These are phyloP conservation scores for Gossypium davidsonii DNA, from an alignment of 441 rosid species.

Conservation along the genomic window DNA sequence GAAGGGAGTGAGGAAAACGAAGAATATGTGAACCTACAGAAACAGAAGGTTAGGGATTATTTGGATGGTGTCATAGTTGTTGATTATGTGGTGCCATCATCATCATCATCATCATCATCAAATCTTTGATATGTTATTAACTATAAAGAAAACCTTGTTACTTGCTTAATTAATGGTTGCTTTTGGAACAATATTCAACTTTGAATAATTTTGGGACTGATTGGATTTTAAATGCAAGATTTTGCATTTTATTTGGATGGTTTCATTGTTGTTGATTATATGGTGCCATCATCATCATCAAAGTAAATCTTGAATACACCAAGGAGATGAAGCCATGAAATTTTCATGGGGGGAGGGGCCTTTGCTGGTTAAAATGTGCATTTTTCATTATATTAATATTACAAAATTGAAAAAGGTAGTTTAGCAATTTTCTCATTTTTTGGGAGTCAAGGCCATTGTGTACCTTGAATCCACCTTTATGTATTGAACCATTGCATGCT, in stretches of 20 bases:
- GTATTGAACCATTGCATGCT: too few relatives aligned
- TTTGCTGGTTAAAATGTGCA: too few relatives aligned
- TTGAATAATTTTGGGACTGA: not conserved
- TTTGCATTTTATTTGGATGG: not conserved
- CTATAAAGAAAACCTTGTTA: not conserved
- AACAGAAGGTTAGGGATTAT: slow-evolving; percentile 51
- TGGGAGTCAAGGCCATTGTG: too few relatives aligned
- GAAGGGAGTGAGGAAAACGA: slow-evolving; percentile 41
- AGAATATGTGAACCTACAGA: slow-evolving; percentile 37
- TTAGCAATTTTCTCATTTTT: too few relatives aligned
- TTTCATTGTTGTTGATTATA: not conserved
- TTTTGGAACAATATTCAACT: not conserved
- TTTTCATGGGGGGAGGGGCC: too few relatives aligned
- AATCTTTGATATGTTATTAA: slow-evolving; percentile 23
- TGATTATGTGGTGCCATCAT: slow-evolving; percentile 43
- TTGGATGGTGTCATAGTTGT: slow-evolving; percentile 56
- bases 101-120: slow-evolving; percentile 20
- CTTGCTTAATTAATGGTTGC: not conserved
- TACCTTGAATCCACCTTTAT: too few relatives aligned
- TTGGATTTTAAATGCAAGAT: not conserved
- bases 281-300: too few relatives aligned
- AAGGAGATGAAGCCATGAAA: too few relatives aligned
- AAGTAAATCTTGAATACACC: too few relatives aligned
- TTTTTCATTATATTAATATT: too few relatives aligned
- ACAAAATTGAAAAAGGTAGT: too few relatives aligned